Base-by-base conservation (phyloP, 1,284 basidiomycete genomes). In the Pseudozyma thailandica region DNA sequence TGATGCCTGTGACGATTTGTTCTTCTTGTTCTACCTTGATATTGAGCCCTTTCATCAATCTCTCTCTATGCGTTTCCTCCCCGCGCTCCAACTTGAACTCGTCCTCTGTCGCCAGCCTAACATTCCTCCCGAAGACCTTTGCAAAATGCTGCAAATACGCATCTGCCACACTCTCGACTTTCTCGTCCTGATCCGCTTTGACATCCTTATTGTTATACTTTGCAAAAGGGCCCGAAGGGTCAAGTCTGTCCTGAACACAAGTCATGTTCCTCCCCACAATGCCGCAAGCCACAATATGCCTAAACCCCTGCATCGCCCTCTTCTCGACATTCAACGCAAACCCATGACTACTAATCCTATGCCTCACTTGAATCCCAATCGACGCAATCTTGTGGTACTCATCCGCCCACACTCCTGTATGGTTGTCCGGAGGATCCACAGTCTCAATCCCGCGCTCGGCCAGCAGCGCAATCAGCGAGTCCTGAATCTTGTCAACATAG, bases 311-410 rank as follows among this genome's bases (percentile, higher is more conserved):
- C 38, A 81, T 61, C 2, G 92, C 92, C 70, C 94, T 89, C 16
- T 85, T 84, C 1, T 92, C 93, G 59, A 98, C 86, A 83, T 99
- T 99, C 81, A 98, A 85, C 2, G 94, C 89, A 83, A 99, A 97
- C 0, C 96, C 96, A 82, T 99, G 96, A 20, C 90, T 91, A 30
- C 94, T 94, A 59, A 99, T 87, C 31, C 95, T 88, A 80, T 98
- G 93, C 47, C 93, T 89, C 37, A 99, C 90, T 84, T 98, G 94
- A 50, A 99, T 93, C 46, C 96, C 96, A 60, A 99, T 95, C 62
- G 93, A 95, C 8, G 90, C 92, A 73, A 98, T 88, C 85, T 98
- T 94, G 38, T 88, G 89, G 39, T 59, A 68, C 15, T 61, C 60
- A 51, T 76, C 74, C 16, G 75, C 51, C 81, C 81, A 82, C 10